These are phyloP conservation scores for Musa troglodytarum DNA, from an alignment of 176 grass and related monocot species.

Conservation along the genomic window DNA sequence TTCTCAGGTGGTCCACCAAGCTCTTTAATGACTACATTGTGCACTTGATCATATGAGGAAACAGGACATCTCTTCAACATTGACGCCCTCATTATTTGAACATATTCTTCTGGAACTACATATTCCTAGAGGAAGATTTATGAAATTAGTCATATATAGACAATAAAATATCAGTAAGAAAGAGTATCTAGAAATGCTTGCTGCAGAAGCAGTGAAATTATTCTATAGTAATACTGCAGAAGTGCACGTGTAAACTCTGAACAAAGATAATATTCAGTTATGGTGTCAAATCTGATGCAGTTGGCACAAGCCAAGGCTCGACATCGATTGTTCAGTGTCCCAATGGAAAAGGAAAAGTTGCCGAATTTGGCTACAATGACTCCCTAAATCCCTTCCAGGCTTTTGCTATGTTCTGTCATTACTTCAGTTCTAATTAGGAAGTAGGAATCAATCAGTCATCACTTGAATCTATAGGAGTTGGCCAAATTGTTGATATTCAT, in stretches of 20 bases:
- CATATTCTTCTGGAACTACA: slow-evolving; percentile 76
- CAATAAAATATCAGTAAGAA: not conserved
- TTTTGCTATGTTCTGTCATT: not conserved
- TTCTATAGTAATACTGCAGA: not conserved
- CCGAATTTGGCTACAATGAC: not conserved
- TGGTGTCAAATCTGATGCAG: not conserved
- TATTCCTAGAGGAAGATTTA: slow-evolving; percentile 43
- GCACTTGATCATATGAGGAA: slow-evolving; percentile 68
- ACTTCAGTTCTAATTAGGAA: not conserved
- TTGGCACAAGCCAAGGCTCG: not conserved
- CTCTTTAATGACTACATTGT: slow-evolving; percentile 53
- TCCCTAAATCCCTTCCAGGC: not conserved
- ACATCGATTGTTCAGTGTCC: not conserved
- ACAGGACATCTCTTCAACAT: slow-evolving; percentile 91
- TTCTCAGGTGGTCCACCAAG: slow-evolving; percentile 66
- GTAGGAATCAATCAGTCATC: no score
- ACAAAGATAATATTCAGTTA: not conserved
- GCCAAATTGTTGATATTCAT: no score
- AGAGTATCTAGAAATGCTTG: not conserved
- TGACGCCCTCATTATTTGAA: slow-evolving; percentile 74
- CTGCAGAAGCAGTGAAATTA: not conserved
- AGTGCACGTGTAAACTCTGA: not conserved
- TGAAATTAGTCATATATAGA: slow-evolving; percentile 13
- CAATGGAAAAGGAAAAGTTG: not conserved
- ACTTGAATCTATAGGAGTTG: no score